Evolutionary conservation across 208 protist species (phyloP), one percentile per base, ranked within the genome.

Genomic region (Acanthamoeba culbertsoni): DNA sequence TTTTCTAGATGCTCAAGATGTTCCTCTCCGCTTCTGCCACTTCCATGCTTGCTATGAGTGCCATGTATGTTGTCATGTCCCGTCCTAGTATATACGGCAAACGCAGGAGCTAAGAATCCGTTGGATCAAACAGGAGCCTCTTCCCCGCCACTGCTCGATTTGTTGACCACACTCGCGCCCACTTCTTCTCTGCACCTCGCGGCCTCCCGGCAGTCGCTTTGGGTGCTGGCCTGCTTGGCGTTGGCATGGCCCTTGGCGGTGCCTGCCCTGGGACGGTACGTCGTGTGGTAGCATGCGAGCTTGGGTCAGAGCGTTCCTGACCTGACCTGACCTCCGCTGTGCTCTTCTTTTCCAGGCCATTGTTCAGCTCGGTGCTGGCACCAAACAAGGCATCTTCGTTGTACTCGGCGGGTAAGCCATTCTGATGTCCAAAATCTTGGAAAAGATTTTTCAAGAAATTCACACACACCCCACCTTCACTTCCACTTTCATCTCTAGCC

Each of bases 1-100:
- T 40, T 40, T 40, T 73, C 28, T 40, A 59, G 51, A 89, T 89
- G 79, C 35, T 89, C 48, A 89, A 89, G 40, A 89, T 89, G 79
- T 89, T 89, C 28, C 53, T 89, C 31, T 68, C 51, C 33, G 79
- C 79, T 8, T 45, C 65, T 26, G 20, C 79, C 31, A 68, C 79
- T 8, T 59, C 51, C 5, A 89, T 65, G 51, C 20, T 57, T 20
- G 79, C 45, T n/a, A 65, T 89, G 79, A 65, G 51, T 35, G n/a
- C 51, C 51, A 6, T 89, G 79, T 82, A 53, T 43, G 71, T n/a
- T 7, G 28, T 10, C 33, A n/a, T n/a, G n/a, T 10, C 7, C 14
- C 63, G 12, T n/a, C 20, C 20, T 40, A 0, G 20, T 75, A 6
- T 75, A 26, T 35, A 43, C 35, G 10, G 68, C 7, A 35, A 7